Conservation (phyloP, 148 eudicot species). For the Amaranthus cruentus region DNA sequence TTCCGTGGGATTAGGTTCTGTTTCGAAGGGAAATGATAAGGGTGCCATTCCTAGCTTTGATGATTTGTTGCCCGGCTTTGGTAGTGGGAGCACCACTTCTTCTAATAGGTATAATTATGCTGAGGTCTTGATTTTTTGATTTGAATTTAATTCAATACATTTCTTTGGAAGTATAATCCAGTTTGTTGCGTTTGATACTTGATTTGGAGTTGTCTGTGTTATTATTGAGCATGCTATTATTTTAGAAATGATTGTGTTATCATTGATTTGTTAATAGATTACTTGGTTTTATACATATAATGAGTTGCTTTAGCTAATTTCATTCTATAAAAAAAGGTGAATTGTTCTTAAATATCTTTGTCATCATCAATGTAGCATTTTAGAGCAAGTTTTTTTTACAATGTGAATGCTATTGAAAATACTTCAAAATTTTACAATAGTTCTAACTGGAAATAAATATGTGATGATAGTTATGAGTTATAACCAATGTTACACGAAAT, state of each 20-base stretch:
- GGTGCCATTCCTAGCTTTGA: conserved; percentile 41
- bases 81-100: conserved; percentile 33
- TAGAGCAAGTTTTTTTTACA: no score
- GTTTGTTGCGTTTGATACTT: background rate
- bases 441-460: no score
- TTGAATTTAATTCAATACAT: background rate
- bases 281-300: no score
- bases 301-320: no score
- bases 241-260: background rate
- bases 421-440: no score
- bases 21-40: conserved; percentile 19
- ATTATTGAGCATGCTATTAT: background rate
- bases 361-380: no score
- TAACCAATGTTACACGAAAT: no score
- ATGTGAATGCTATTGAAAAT: no score
- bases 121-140: background rate
- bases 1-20: background rate
- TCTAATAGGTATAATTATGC: conserved; percentile 42
- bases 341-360: no score
- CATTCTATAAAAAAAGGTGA: no score
- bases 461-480: no score
- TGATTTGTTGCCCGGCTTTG: conserved; percentile 85
- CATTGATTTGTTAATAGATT: background rate
- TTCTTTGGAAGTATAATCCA: background rate
- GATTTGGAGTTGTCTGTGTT: background rate